Conservation (phyloP, 352 stramenopile genomes). For the Phytophthora sansomeana region DNA sequence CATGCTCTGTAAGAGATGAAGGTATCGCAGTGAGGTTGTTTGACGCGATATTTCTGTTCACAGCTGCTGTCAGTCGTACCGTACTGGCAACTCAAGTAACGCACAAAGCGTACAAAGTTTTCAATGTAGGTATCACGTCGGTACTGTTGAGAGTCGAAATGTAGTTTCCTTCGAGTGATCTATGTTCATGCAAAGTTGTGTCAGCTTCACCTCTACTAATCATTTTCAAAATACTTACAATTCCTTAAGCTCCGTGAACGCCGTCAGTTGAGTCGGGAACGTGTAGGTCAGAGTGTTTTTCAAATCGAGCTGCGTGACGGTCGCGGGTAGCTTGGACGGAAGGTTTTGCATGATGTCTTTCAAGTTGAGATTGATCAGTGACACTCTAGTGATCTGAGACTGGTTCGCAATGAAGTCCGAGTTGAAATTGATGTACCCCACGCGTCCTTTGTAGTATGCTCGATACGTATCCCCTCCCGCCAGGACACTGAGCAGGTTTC, state of each 20-base stretch:
- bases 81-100: neutral
- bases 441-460: constrained; percentile 33
- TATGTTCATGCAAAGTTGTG: constrained; percentile 8
- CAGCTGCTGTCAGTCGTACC: too few species aligned
- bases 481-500: constrained; percentile 19
- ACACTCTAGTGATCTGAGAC: constrained; percentile 35
- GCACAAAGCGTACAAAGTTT: constrained; percentile 28
- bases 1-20: constrained; percentile 10
- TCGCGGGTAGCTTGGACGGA: constrained; percentile 23
- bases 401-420: constrained; percentile 36
- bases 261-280: constrained; percentile 27
- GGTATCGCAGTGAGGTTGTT: constrained; percentile 32
- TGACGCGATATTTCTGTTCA: constrained; percentile 24
- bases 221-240: constrained; percentile 6
- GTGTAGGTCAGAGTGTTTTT: constrained; percentile 36
- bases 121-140: constrained; percentile 24
- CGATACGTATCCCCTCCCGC: constrained; percentile 21
- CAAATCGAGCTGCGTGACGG: constrained; percentile 26
- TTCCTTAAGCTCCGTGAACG: constrained; percentile 24
- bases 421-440: constrained; percentile 34
- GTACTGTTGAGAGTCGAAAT: constrained; percentile 25
- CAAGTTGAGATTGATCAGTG: constrained; percentile 39
- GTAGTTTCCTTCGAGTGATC: constrained; percentile 35
- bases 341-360: constrained; percentile 24
- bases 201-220: neutral